These are phyloP conservation scores for Ganoderma sp. DNA, from an alignment of 1,284 basidiomycete genomes.

Conservation along the genomic window DNA sequence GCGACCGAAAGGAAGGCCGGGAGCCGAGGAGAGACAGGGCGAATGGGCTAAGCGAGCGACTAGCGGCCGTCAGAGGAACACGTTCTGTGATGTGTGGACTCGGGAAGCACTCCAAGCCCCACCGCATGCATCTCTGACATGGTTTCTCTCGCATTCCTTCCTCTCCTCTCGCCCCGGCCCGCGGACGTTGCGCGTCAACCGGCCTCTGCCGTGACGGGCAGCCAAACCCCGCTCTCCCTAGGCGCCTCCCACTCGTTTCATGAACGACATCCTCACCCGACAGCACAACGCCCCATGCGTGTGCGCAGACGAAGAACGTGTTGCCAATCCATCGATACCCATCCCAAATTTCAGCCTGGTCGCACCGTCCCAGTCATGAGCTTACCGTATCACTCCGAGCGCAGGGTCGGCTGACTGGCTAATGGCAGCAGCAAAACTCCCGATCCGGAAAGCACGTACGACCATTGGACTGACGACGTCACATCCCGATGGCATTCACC, in stretches of 20 bases:
- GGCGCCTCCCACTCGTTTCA: background rate
- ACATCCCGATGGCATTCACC: background rate
- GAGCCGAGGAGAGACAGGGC: conserved; percentile 13
- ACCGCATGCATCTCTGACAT: conserved; percentile 3
- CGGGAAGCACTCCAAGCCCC: background rate
- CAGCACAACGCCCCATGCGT: background rate
- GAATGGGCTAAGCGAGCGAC: conserved; percentile 1
- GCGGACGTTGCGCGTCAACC: background rate
- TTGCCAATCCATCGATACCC: background rate
- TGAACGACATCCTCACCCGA: background rate
- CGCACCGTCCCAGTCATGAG: background rate
- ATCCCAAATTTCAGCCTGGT: background rate
- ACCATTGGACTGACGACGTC: background rate
- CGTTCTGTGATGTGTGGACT: conserved; percentile 7
- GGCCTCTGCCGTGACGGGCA: background rate
- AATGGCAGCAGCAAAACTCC: background rate
- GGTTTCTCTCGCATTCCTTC: background rate
- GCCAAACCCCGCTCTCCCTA: background rate
- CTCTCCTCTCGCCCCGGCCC: background rate
- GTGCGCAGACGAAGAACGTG: background rate
- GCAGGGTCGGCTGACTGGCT: background rate
- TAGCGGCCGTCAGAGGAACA: conserved; percentile 7
- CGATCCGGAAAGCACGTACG: background rate
- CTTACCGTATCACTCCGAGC: background rate
- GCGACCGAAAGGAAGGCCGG: conserved; percentile 13